Percentiles rank a stretch among this genome's conserved stretches.
phyloP scores from a whole-genome alignment of 1,284 basidiomycete species.

The Cryptococcus neoformans region DNA sequence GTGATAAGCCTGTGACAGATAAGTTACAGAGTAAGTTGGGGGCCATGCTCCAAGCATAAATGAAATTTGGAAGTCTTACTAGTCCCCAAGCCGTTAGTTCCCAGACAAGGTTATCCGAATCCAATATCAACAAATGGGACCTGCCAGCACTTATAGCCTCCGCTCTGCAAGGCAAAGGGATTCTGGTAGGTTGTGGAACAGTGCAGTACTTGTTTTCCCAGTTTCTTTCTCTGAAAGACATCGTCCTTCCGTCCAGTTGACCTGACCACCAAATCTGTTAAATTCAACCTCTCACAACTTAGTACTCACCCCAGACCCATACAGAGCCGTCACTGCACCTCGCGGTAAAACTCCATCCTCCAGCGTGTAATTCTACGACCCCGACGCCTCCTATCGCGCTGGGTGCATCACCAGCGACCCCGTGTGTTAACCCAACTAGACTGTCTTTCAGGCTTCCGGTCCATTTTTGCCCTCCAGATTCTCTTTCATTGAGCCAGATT shows the following conservation, averaged over 20 bases:
- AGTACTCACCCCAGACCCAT: conserved; percentile 71
- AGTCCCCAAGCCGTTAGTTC: conserved; percentile 38
- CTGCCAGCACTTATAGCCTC: conserved; percentile 33
- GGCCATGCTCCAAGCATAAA: too few relatives aligned
- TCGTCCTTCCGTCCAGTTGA: conserved; percentile 57
- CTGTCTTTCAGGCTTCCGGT: background rate
- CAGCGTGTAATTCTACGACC: conserved; percentile 71
- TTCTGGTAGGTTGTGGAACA: conserved; percentile 28
- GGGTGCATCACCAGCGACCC: background rate
- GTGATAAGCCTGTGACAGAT: conserved; percentile 29
- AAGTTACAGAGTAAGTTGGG: background rate
- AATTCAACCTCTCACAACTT: background rate
- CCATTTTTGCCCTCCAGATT: conserved; percentile 10
- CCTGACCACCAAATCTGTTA: conserved; percentile 50
- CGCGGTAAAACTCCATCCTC: conserved; percentile 61
- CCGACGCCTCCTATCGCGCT: conserved; percentile 23
- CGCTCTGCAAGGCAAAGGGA: conserved; percentile 37
- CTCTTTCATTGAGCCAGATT: conserved; percentile 25
- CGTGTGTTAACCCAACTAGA: background rate
- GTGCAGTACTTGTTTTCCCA: conserved; percentile 29
- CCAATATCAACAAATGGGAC: conserved; percentile 40
- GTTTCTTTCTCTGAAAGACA: conserved; percentile 12
- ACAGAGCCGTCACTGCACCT: conserved; percentile 65
- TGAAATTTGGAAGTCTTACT: conserved; percentile 17
- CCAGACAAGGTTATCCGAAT: conserved; percentile 45